A percentile compares a stretch with the other conserved stretches of the same genome.
phyloP scores from a whole-genome alignment of 257 asterid genomes.

The Jaltomata sinuosa region DNA sequence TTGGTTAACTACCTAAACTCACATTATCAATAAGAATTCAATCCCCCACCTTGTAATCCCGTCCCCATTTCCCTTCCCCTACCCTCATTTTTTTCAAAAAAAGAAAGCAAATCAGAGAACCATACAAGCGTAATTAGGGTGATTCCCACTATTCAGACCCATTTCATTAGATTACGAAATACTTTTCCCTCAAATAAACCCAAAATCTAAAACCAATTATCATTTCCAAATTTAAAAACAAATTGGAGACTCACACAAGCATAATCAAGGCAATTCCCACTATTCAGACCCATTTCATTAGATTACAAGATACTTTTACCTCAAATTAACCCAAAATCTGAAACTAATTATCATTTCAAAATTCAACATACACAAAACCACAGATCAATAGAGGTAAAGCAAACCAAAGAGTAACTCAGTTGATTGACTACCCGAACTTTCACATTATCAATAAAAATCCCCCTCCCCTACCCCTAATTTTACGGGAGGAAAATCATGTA shows the following conservation, averaged over 20 bases:
- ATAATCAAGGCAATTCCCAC: too few species aligned
- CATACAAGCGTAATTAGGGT: slow-evolving; percentile 31
- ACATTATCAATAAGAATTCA: not conserved
- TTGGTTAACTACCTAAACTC: not conserved
- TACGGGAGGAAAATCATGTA: too few species aligned
- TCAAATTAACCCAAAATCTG: not conserved
- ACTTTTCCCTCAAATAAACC: not conserved
- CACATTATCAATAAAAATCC: not conserved
- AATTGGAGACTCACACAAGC: slow-evolving; percentile 47
- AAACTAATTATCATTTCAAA: not conserved
- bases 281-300: not conserved
- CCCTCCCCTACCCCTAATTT: not conserved
- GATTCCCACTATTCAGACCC: not conserved
- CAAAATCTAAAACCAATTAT: not conserved
- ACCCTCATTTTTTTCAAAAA: too few species aligned
- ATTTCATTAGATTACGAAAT: not conserved
- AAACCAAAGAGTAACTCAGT: not conserved
- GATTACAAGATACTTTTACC: not conserved
- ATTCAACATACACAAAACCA: not conserved
- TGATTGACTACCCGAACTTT: not conserved
- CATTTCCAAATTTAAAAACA: not conserved
- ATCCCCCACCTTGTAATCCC: too few species aligned
- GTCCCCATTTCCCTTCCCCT: too few species aligned
- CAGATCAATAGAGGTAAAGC: not conserved
- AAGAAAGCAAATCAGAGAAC: slow-evolving; percentile 13